These are phyloP conservation scores for Podospora australis DNA, from an alignment of 495 filamentous ascomycete genomes.

Conservation along the genomic window DNA sequence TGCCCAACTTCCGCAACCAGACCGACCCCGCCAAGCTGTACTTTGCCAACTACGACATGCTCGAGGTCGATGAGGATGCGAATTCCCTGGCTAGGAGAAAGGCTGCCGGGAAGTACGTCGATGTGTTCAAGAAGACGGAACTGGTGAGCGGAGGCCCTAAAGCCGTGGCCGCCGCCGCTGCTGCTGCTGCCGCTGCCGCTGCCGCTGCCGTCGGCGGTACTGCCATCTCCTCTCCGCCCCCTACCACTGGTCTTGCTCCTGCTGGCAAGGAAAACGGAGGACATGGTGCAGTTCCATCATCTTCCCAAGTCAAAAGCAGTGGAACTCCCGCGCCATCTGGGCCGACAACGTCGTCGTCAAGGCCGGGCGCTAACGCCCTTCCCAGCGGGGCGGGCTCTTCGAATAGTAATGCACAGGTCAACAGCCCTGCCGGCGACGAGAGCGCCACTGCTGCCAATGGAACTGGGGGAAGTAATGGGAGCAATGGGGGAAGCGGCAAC, in stretches of 20 bases:
- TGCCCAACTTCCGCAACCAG: conserved; percentile 32
- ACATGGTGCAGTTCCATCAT: too few species aligned
- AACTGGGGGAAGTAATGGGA: too few species aligned
- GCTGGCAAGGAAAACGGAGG: neutral
- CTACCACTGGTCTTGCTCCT: neutral
- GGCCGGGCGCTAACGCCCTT: neutral
- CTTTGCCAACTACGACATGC: conserved; percentile 43
- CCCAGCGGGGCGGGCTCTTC: neutral
- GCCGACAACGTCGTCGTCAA: neutral
- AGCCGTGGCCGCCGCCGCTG: neutral
- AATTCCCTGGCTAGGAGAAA: conserved; percentile 20
- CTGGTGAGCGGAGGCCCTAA: conserved; percentile 7
- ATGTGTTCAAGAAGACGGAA: conserved; percentile 36
- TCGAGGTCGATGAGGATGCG: conserved; percentile 41
- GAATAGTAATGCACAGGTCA: neutral
- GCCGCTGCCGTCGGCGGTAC: neutral
- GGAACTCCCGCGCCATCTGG: neutral
- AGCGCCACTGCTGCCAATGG: conserved; percentile 1
- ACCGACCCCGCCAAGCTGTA: conserved; percentile 43
- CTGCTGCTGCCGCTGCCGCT: neutral
- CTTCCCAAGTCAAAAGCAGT: neutral
- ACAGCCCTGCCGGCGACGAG: conserved; percentile 8
- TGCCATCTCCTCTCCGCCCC: neutral
- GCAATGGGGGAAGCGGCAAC: too few species aligned
- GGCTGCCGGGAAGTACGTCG: conserved; percentile 25